Evolutionary conservation across 139 green algal genomes (phyloP).

Genomic region (Pseudopediastrum boryanum): DNA sequence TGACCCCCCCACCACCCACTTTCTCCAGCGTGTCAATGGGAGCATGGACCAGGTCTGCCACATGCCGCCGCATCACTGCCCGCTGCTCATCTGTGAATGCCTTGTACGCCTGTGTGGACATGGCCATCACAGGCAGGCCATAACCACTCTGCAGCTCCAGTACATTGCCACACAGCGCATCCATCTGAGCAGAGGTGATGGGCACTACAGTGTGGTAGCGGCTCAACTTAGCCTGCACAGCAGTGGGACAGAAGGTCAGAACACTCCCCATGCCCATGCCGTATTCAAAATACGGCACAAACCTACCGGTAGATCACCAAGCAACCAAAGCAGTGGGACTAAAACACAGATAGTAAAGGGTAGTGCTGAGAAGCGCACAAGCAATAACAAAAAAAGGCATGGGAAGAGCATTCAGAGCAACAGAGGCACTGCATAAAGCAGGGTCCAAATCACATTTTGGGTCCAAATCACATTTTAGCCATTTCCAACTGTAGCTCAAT

Average conservation of each 20-base stretch:
- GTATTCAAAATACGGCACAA: neutral
- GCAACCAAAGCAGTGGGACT: too few relatives aligned
- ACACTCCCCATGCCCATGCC: too few relatives aligned
- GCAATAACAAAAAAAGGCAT: too few relatives aligned
- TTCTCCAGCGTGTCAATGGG: slow-evolving; percentile 92
- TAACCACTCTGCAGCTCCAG: slow-evolving; percentile 87
- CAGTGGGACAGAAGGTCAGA: neutral
- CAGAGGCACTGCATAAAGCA: too few relatives aligned
- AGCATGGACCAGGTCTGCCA: slow-evolving; percentile 81
- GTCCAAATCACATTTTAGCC: too few relatives aligned
- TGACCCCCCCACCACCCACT: slow-evolving; percentile 91
- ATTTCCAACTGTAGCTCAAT: too few relatives aligned
- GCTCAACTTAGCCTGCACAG: slow-evolving; percentile 43
- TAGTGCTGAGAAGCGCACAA: too few relatives aligned
- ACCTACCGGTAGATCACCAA: neutral
- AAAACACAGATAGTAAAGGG: too few relatives aligned
- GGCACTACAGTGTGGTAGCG: slow-evolving; percentile 81
- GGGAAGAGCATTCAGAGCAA: too few relatives aligned
- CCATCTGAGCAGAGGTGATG: slow-evolving; percentile 90
- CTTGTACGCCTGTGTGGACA: slow-evolving; percentile 84
- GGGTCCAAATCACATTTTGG: too few relatives aligned
- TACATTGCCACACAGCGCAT: slow-evolving; percentile 89
- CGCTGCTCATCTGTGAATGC: slow-evolving; percentile 87
- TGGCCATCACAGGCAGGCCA: slow-evolving; percentile 87
- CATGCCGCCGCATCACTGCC: slow-evolving; percentile 65